phyloP scores from a whole-genome alignment of 2,329 filamentous ascomycete species.

The Arthrobotrys musiformis region DNA sequence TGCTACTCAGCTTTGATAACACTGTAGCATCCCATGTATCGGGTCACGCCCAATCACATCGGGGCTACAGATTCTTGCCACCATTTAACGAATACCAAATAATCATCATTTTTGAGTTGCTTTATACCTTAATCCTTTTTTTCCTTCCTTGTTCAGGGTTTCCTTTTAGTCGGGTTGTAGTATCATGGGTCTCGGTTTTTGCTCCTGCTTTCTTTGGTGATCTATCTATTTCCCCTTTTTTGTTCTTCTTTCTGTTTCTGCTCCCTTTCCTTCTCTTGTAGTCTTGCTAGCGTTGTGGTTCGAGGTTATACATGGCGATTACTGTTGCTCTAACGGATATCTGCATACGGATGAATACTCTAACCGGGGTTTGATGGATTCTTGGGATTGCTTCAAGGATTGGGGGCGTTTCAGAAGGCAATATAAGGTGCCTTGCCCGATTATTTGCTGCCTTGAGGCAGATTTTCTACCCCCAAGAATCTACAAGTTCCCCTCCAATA shows the following conservation, averaged over 20 bases:
- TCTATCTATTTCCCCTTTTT: neutral
- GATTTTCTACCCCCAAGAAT: too few relatives aligned
- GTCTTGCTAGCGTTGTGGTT: neutral
- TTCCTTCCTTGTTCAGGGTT: conserved; percentile 2
- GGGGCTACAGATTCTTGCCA: neutral
- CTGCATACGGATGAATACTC: too few relatives aligned
- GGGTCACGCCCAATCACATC: neutral
- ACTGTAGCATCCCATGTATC: too few relatives aligned
- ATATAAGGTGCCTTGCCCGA: too few relatives aligned
- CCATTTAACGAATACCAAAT: neutral
- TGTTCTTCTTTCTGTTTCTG: neutral
- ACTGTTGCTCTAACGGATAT: neutral
- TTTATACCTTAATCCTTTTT: neutral
- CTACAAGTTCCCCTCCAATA: too few relatives aligned
- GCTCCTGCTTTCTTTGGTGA: neutral
- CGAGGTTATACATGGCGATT: neutral
- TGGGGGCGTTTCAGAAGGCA: too few relatives aligned
- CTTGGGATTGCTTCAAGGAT: too few relatives aligned
- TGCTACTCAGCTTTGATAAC: neutral
- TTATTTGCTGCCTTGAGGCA: too few relatives aligned
- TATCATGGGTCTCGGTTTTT: neutral
- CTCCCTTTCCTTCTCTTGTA: neutral
- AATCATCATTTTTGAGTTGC: neutral
- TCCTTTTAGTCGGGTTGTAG: neutral
- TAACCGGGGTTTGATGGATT: too few relatives aligned